Base-by-base conservation (phyloP, 768 basidiomycete genomes). In the Russula earlei region DNA sequence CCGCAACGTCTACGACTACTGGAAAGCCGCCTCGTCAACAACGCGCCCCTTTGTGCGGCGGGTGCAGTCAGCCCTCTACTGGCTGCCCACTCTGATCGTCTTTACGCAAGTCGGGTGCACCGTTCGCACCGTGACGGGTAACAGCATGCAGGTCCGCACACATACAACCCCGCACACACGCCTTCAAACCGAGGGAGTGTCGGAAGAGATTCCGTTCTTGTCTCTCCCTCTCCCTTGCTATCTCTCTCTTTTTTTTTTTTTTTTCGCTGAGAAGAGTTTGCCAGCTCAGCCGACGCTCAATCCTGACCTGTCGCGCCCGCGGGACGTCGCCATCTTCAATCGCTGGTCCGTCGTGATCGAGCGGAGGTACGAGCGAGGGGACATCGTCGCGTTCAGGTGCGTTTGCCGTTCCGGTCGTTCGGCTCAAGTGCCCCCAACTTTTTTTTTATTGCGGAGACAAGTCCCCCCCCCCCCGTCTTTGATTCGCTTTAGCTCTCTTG, bases 221-320 rank as follows among this genome's bases (percentile, higher is more conserved):
- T 3, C 25, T 8, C 24, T 19, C 8, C 46, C n/a, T 25, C 22
- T 20, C 25, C 33, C 24, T 12, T 34, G 29, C 29, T 31, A 10
- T 29, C 20, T 12, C 9, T 4, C 7, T n/a, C 4, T 4, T 2
- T 24, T 14, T 8, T 27, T 19, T 6, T 4, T 2, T 24, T 14
- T 8, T 27, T 19, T 19, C 25, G 48, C 50, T 54, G 19, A 53
- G 34, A 27, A 38, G 1, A 17, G 14, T 37, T 46, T 54, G 47
- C 44, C 38, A 61, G 62, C 49, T 47, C 52, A 62, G 59, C 62
- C 62, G 31, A 62, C 62, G 11, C 36, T 62, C 19, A 62, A 62
- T 43, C 62, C 62, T 6, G 55, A 52, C 14, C 38, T 40, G 33
- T 61, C 61, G 34, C 59, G 24, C 27, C 29, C 48, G 41, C 51